Evolutionary conservation across 805 yeast species (phyloP), one percentile per base, ranked within the genome.

Genomic region (Teunomyces lycoperdinae): DNA sequence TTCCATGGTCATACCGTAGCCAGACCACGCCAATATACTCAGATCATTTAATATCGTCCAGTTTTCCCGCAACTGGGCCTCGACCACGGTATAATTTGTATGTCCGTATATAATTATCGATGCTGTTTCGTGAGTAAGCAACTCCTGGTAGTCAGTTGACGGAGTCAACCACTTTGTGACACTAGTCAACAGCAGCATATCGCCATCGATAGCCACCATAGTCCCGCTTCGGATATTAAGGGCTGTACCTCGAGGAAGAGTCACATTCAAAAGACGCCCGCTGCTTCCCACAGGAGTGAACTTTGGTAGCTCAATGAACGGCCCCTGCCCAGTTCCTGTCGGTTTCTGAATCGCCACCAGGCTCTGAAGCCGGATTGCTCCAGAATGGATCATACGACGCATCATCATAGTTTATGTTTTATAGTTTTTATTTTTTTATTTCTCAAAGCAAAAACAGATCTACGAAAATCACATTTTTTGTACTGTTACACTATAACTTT

Each of bases 21-120:
- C 83, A 0, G 76, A 63, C 81, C 81, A 78, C 5, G 80, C 79
- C 9, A 77, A 62, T 9, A 78, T 50, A 45, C 61, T 61, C 10
- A 64, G 61, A 42, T 67, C 66, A 29, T 63, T 68, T 16, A 68
- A 51, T 13, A 77, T 60, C 5, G 56, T 56, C 83, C 83, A 79
- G 43, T 65, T 67, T 26, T 67, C 62, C 5, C 68, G 53, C 14
- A 13, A 27, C 17, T 73, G 72, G 46, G 68, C 68, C 5, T 67
- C 61, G 2, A 77, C 53, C 9, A 76, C 64, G 3, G 73, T 58
- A 49, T 70, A 76, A 17, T 28, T 64, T 50, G 63, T 64, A 4
- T 63, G 52, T 9, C 63, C 70, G 29, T 70, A 68, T n/a, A 76
- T 63, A 13, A 72, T 46, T 5, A 72, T 44, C 1, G 72, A 61